A percentile compares a stretch with the other conserved stretches of the same genome.
phyloP scores from a whole-genome alignment of 768 basidiomycete genomes.

The Lactifluus rugatus region DNA sequence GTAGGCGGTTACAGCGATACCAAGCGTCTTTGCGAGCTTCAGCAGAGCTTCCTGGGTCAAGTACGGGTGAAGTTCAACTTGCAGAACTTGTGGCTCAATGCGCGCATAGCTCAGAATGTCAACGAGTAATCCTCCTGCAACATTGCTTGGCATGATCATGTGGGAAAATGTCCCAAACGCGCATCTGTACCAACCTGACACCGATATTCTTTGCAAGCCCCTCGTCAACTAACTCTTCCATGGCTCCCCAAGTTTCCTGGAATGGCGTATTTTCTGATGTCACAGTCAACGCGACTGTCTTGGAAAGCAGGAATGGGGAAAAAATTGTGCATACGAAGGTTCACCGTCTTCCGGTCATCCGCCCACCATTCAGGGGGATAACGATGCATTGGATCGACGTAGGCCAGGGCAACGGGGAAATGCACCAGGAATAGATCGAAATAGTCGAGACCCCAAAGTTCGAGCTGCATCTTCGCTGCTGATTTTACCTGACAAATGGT shows the following conservation, averaged over 20 bases:
- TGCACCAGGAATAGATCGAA: constrained; percentile 78
- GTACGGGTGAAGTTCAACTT: constrained; percentile 53
- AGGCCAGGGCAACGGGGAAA: constrained; percentile 75
- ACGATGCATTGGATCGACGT: constrained; percentile 64
- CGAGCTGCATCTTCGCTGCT: constrained; percentile 53
- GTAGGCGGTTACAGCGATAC: constrained; percentile 46
- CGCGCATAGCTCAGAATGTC: constrained; percentile 76
- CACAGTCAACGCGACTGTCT: neutral
- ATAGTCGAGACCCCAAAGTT: constrained; percentile 76
- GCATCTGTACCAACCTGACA: constrained; percentile 38
- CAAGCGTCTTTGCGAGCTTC: constrained; percentile 33
- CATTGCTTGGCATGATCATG: constrained; percentile 44
- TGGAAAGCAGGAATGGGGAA: neutral
- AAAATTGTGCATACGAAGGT: constrained; percentile 40
- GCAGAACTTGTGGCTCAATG: constrained; percentile 45
- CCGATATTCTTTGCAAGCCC: constrained; percentile 73
- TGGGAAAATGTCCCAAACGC: neutral
- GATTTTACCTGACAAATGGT: constrained; percentile 38
- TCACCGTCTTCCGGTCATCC: constrained; percentile 53
- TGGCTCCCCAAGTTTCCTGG: constrained; percentile 73
- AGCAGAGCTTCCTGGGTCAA: constrained; percentile 41
- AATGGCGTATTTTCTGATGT: constrained; percentile 52
- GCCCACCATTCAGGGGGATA: constrained; percentile 82
- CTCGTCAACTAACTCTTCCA: constrained; percentile 71
- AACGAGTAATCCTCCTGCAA: constrained; percentile 56